Evolutionary conservation across 1,284 basidiomycete genomes (phyloP).

Genomic region (Heterobasidion irregulare): DNA sequence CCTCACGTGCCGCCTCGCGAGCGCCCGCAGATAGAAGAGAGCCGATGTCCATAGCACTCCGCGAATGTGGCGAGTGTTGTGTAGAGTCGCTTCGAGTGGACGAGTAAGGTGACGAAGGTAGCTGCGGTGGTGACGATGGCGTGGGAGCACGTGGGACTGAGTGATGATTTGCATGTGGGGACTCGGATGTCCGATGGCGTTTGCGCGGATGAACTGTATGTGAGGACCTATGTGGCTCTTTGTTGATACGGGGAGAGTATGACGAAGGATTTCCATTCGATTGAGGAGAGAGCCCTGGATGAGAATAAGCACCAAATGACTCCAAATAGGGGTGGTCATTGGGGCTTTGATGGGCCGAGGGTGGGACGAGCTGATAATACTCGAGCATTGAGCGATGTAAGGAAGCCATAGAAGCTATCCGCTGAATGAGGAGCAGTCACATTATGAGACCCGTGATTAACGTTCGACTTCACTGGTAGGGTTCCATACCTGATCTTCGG

Average conservation of each 20-base stretch:
- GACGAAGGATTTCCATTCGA: slow-evolving; percentile 1
- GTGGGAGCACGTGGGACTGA: slow-evolving; percentile 2
- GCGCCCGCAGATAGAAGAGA: slow-evolving; percentile 7
- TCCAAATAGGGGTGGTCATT: neutral
- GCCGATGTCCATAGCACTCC: slow-evolving; percentile 9
- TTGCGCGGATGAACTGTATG: slow-evolving; percentile 8
- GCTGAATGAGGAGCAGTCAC: slow-evolving; percentile 28
- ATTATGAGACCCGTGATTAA: slow-evolving; percentile 6
- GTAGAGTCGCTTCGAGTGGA: slow-evolving; percentile 7
- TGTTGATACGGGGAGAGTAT: slow-evolving; percentile 1
- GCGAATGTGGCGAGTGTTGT: slow-evolving; percentile 6
- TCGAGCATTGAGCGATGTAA: slow-evolving; percentile 66
- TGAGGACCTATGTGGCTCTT: neutral
- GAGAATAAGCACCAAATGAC: neutral
- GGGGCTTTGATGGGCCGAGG: slow-evolving; percentile 1
- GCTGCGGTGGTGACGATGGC: slow-evolving; percentile 4
- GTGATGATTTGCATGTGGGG: slow-evolving; percentile 7
- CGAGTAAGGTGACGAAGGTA: slow-evolving; percentile 10
- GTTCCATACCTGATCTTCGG: slow-evolving; percentile 72
- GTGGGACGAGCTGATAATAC: slow-evolving; percentile 30
- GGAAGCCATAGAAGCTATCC: slow-evolving; percentile 58
- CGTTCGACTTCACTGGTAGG: slow-evolving; percentile 1
- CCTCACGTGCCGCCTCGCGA: slow-evolving; percentile 4
- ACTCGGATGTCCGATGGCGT: slow-evolving; percentile 11
- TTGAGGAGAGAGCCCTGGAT: neutral